A percentile compares a stretch with the other conserved stretches of the same genome.
Conservation (phyloP, 208 protist species). For the Trypanosoma platydactyli region DNA sequence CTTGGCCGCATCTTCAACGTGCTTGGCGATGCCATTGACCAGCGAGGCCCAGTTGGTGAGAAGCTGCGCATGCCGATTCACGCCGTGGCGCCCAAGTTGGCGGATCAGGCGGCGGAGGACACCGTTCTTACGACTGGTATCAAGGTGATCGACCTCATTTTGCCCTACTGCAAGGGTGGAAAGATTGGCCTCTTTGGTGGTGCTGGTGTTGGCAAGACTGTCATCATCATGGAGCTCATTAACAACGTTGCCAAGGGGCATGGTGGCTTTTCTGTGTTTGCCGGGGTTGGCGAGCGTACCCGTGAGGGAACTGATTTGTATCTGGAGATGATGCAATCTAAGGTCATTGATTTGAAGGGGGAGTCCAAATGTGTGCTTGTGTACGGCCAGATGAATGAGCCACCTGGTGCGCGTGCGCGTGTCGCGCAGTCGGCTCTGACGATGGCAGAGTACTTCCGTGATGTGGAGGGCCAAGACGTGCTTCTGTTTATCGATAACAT, state of each 20-base stretch:
- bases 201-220: slow-evolving; percentile 98
- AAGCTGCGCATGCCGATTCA: slow-evolving; percentile 94
- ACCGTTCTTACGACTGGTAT: slow-evolving; percentile 98
- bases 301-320: slow-evolving; percentile 98
- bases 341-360: slow-evolving; percentile 92
- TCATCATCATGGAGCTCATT: slow-evolving; percentile 99
- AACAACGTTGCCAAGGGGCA: slow-evolving; percentile 99
- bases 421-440: slow-evolving; percentile 97
- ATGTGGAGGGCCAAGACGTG: slow-evolving; percentile 98
- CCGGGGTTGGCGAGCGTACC: slow-evolving; percentile 98
- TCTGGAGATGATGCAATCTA: slow-evolving; percentile 98
- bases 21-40: slow-evolving; percentile 98
- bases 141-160: slow-evolving; percentile 98
- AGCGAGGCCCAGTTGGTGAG: slow-evolving; percentile 94
- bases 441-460: slow-evolving; percentile 99
- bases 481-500: slow-evolving; percentile 99
- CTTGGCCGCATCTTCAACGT: slow-evolving; percentile 99
- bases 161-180: slow-evolving; percentile 98
- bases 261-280: slow-evolving; percentile 99
- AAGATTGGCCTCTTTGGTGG: slow-evolving; percentile 99
- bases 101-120: slow-evolving; percentile 93
- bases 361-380: slow-evolving; percentile 98
- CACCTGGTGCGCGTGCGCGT: slow-evolving; percentile 97
- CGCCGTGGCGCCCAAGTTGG: slow-evolving; percentile 91
- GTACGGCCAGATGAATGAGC: slow-evolving; percentile 99